Percentiles rank a stretch among this genome's conserved stretches.
Evolutionary conservation across 2,329 filamentous ascomycete species (phyloP).

Genomic region (Nannizzia gypsea): DNA sequence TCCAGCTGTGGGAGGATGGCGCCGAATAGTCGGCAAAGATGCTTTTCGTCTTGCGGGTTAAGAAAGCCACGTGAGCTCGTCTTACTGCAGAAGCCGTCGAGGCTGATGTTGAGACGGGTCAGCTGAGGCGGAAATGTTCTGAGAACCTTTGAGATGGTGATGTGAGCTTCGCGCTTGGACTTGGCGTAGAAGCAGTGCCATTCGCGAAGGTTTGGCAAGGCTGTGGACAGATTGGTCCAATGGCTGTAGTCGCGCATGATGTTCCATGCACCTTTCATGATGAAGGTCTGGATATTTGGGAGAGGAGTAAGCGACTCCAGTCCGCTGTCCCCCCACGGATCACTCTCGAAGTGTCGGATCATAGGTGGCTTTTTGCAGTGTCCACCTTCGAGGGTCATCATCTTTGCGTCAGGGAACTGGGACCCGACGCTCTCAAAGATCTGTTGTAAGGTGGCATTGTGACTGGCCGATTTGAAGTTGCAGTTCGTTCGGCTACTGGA

Average conservation of each 20-base stretch:
- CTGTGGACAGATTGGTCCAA: constrained; percentile 49
- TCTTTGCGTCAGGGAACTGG: constrained; percentile 49
- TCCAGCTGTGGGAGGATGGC: constrained; percentile 50
- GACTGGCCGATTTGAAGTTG: constrained; percentile 29
- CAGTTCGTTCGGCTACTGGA: constrained; percentile 21
- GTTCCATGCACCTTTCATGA: constrained; percentile 68
- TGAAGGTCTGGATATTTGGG: constrained; percentile 52
- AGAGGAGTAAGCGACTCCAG: constrained; percentile 35
- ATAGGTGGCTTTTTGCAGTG: constrained; percentile 64
- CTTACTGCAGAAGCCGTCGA: constrained; percentile 59
- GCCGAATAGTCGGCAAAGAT: constrained; percentile 56
- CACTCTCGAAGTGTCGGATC: constrained; percentile 45
- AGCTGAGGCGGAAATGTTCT: constrained; percentile 47
- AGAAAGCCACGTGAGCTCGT: constrained; percentile 41
- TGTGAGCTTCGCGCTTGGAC: constrained; percentile 61
- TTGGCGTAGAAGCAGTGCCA: constrained; percentile 50
- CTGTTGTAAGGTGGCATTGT: constrained; percentile 59
- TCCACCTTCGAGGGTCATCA: constrained; percentile 64
- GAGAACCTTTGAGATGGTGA: constrained; percentile 55
- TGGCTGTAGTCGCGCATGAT: constrained; percentile 53
- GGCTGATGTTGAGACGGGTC: constrained; percentile 52
- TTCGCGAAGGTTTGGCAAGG: constrained; percentile 52
- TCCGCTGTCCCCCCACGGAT: constrained; percentile 19
- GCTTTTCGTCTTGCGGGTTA: constrained; percentile 40
- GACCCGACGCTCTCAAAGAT: constrained; percentile 53